phyloP scores from a whole-genome alignment of 352 stramenopile species.

The Phytophthora ohioensis region DNA sequence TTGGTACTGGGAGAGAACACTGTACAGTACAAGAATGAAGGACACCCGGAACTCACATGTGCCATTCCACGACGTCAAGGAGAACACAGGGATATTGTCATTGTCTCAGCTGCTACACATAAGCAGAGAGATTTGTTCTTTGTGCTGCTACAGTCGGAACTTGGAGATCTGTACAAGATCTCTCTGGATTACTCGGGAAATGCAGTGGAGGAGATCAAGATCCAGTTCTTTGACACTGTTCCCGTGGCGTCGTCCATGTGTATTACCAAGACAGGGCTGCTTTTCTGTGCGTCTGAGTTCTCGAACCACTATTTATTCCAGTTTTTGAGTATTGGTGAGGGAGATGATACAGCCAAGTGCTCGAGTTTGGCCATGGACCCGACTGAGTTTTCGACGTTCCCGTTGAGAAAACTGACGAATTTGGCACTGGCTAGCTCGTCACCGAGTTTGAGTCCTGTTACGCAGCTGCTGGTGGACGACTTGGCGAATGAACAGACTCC shows the following conservation, averaged over 20 bases:
- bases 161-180: constrained; percentile 99
- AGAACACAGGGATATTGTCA: constrained; percentile 89
- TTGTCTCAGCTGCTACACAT: constrained; percentile 94
- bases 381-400: constrained; percentile 70
- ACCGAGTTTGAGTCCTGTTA: constrained; percentile 94
- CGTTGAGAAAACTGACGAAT: constrained; percentile 90
- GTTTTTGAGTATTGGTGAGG: constrained; percentile 97
- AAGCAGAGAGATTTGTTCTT: constrained; percentile 97
- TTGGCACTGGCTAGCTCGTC: constrained; percentile 81
- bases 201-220: constrained; percentile 87
- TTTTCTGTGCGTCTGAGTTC: constrained; percentile 98
- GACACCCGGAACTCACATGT: constrained; percentile 81
- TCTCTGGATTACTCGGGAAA: constrained; percentile 90
- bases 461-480: constrained; percentile 96
- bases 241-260: constrained; percentile 94
- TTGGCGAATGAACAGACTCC: constrained; percentile 95
- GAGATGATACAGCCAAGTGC: constrained; percentile 81
- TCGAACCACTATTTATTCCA: constrained; percentile 99
- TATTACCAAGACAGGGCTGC: constrained; percentile 97
- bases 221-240: constrained; percentile 97
- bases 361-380: constrained; percentile 81
- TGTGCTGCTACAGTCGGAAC: constrained; percentile 97
- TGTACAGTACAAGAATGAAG: constrained; percentile 98
- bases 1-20: constrained; percentile 97
- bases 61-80: constrained; percentile 82